Conservation (phyloP, 1,284 basidiomycete species). For the Irpex rosettiformis region DNA sequence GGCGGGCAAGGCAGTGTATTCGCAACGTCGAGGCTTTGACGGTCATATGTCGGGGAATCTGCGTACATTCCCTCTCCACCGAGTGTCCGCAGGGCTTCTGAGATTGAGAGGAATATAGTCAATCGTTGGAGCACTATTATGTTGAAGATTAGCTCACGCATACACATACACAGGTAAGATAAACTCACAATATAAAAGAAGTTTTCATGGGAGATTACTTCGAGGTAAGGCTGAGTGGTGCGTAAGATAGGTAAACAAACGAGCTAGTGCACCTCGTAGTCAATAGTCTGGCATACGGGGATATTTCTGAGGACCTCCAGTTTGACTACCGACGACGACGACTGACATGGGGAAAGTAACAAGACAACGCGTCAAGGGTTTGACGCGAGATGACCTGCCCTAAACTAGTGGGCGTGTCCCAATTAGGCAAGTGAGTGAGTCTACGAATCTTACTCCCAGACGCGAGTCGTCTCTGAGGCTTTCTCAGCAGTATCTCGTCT, state of each 20-base stretch:
- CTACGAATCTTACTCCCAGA: too few species aligned
- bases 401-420: slow-evolving; percentile 7
- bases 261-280: not conserved
- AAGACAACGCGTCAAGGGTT: not conserved
- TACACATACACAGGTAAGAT: not conserved
- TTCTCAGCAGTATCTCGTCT: not conserved
- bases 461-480: not conserved
- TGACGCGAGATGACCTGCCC: slow-evolving; percentile 9
- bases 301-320: not conserved
- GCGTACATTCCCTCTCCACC: slow-evolving; percentile 1
- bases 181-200: not conserved
- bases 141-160: not conserved
- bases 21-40: slow-evolving; percentile 9
- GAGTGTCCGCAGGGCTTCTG: not conserved
- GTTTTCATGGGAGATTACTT: not conserved
- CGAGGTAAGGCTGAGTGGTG: not conserved
- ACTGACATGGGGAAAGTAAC: not conserved
- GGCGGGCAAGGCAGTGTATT: slow-evolving; percentile 6
- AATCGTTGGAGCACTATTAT: not conserved
- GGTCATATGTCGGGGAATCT: slow-evolving; percentile 17
- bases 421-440: slow-evolving; percentile 5
- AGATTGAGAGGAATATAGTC: not conserved
- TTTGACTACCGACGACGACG: not conserved
- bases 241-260: not conserved
- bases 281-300: not conserved